A percentile compares a stretch with the other conserved stretches of the same genome.
These are phyloP conservation scores for Alternaria solani DNA, from an alignment of 2,329 filamentous ascomycete genomes.

Conservation along the genomic window DNA sequence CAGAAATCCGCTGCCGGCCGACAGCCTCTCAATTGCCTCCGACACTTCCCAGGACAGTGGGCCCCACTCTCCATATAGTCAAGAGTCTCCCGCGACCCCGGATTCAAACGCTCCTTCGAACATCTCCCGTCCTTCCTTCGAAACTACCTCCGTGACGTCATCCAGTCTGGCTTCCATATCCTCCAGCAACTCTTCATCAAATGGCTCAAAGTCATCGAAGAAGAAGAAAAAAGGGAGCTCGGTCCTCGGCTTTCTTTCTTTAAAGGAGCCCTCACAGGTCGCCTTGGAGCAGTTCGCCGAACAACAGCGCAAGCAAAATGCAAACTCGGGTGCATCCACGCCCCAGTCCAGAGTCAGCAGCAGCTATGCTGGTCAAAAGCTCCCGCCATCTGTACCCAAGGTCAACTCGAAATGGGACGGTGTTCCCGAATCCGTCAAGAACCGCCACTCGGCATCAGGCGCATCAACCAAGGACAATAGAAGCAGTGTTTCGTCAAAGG, in stretches of 20 bases:
- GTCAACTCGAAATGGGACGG: conserved; percentile 65
- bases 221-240: conserved; percentile 48
- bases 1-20: conserved; percentile 41
- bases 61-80: conserved; percentile 10
- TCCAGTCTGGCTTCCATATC: conserved; percentile 44
- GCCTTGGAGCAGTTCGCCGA: conserved; percentile 58
- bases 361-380: conserved; percentile 51
- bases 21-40: conserved; percentile 28
- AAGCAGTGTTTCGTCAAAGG: conserved; percentile 27
- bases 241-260: conserved; percentile 56
- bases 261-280: conserved; percentile 59
- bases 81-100: conserved; percentile 17
- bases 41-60: conserved; percentile 12
- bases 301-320: conserved; percentile 53
- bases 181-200: conserved; percentile 36
- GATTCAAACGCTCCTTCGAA: conserved; percentile 17
- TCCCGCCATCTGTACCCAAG: conserved; percentile 60
- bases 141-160: conserved; percentile 35
- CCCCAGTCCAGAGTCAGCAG: conserved; percentile 22
- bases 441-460: conserved; percentile 22
- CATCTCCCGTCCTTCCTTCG: conserved; percentile 22
- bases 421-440: conserved; percentile 54
- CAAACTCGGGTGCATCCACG: conserved; percentile 28
- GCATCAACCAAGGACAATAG: conserved; percentile 27
- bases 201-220: conserved; percentile 37